Conservation (phyloP, 129 eudicot species). For the Dittrichia graveolens region DNA sequence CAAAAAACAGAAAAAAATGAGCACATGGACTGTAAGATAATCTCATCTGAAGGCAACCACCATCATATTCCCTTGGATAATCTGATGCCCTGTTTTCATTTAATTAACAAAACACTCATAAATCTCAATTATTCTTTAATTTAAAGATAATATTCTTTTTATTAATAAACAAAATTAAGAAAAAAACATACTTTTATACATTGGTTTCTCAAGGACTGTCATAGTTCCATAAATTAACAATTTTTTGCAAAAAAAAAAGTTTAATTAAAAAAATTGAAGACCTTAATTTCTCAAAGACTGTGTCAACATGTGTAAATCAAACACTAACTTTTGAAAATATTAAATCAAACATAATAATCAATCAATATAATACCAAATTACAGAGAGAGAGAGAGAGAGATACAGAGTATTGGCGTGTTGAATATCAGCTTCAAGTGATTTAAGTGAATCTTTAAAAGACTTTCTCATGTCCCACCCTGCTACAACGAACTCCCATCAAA, state of each 20-base stretch:
- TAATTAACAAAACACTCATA: neutral
- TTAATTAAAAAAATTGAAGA: neutral
- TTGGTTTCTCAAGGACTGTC: too few relatives aligned
- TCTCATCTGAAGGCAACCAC: slow-evolving; percentile 86
- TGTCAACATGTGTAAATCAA: neutral
- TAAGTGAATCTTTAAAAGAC: slow-evolving; percentile 80
- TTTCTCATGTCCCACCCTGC: slow-evolving; percentile 58
- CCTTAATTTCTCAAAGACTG: neutral
- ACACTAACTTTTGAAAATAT: neutral
- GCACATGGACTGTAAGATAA: slow-evolving; percentile 85
- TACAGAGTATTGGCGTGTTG: slow-evolving; percentile 91
- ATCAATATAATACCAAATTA: neutral
- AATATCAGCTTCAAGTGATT: slow-evolving; percentile 94
- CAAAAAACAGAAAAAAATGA: slow-evolving; percentile 73
- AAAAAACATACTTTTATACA: neutral
- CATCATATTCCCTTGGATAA: slow-evolving; percentile 81
- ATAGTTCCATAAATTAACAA: neutral
- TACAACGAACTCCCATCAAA: slow-evolving; percentile 56
- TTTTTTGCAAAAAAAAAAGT: neutral
- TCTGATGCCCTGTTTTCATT: slow-evolving; percentile 75
- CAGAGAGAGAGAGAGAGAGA: slow-evolving; percentile 18
- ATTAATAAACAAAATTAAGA: neutral
- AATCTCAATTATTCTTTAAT: neutral
- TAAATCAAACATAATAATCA: neutral
- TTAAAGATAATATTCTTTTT: neutral